Percentiles rank a stretch among this genome's conserved stretches.
These are phyloP conservation scores for Anastatica hierochuntica DNA, from an alignment of 345 rosid genomes.

Conservation along the genomic window DNA sequence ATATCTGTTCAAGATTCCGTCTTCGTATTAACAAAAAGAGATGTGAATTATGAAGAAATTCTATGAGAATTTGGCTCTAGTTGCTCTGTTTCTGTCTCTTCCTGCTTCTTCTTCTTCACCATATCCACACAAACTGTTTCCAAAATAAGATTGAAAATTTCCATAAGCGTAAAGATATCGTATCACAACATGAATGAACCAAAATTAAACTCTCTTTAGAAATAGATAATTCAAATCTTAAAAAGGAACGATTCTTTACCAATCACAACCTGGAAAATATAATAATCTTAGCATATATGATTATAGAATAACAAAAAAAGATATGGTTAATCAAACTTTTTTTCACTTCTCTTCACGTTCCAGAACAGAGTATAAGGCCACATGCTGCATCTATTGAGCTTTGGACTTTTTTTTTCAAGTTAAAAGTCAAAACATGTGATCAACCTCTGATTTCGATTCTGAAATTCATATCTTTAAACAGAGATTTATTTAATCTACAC, in stretches of 20 bases:
- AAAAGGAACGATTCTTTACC: conserved; percentile 6
- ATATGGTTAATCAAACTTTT: conserved; percentile 7
- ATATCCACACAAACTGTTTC: conserved; percentile 17
- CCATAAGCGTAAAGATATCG: conserved; percentile 16
- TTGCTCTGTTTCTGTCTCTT: conserved; percentile 11
- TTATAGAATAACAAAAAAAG: conserved; percentile 3
- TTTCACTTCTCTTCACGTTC: conserved; percentile 31
- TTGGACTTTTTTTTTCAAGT: conserved; percentile 11
- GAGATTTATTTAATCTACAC: not conserved
- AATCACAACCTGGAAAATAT: conserved; percentile 14
- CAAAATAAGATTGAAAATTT: conserved; percentile 10
- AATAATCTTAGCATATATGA: not conserved
- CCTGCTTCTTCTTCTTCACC: conserved; percentile 7
- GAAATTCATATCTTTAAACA: not conserved
- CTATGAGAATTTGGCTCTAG: not conserved
- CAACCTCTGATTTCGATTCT: conserved; percentile 13
- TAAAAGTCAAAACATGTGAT: conserved; percentile 23
- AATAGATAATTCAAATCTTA: not conserved
- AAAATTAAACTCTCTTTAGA: not conserved
- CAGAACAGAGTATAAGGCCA: conserved; percentile 19
- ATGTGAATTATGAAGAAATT: not conserved
- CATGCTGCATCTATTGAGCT: conserved; percentile 20
- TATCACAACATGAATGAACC: conserved; percentile 13
- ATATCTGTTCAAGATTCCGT: conserved; percentile 20
- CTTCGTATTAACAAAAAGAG: conserved; percentile 3